phyloP scores from a whole-genome alignment of 1,284 basidiomycete genomes.

The Austroboletus niveus region DNA sequence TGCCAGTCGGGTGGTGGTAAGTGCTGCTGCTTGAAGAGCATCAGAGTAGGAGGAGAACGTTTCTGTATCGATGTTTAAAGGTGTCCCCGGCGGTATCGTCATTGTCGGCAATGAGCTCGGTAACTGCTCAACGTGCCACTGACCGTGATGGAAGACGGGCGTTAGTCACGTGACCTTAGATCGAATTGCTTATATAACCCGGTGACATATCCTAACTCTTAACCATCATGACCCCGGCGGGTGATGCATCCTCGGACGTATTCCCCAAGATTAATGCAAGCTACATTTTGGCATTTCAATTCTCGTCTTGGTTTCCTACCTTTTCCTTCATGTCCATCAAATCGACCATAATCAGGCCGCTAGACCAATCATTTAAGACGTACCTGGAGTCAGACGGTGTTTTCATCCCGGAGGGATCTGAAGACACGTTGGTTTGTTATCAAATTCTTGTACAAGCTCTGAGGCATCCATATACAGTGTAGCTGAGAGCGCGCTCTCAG shows the following conservation, averaged over 20 bases:
- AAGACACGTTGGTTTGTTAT: conserved; percentile 56
- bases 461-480: conserved; percentile 37
- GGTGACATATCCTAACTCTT: background rate
- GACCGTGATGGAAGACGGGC: background rate
- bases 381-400: conserved; percentile 83
- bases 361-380: conserved; percentile 62
- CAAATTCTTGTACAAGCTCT: conserved; percentile 15
- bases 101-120: conserved; percentile 9
- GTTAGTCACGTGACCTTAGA: conserved; percentile 7
- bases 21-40: conserved; percentile 53
- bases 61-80: conserved; percentile 13
- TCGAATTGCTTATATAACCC: background rate
- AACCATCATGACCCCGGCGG: background rate
- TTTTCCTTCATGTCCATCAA: conserved; percentile 74
- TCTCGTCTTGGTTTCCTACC: conserved; percentile 84
- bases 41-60: conserved; percentile 45
- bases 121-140: background rate
- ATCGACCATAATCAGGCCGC: conserved; percentile 74
- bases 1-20: conserved; percentile 60
- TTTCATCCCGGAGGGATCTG: conserved; percentile 80
- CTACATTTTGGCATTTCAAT: conserved; percentile 74
- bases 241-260: background rate
- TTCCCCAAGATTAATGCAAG: conserved; percentile 22
- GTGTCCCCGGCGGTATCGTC: conserved; percentile 6
- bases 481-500: conserved; percentile 53